Evolutionary conservation across 2,329 filamentous ascomycete genomes (phyloP), one percentile per base, ranked within the genome.

Genomic region (Botrytis byssoidea): DNA sequence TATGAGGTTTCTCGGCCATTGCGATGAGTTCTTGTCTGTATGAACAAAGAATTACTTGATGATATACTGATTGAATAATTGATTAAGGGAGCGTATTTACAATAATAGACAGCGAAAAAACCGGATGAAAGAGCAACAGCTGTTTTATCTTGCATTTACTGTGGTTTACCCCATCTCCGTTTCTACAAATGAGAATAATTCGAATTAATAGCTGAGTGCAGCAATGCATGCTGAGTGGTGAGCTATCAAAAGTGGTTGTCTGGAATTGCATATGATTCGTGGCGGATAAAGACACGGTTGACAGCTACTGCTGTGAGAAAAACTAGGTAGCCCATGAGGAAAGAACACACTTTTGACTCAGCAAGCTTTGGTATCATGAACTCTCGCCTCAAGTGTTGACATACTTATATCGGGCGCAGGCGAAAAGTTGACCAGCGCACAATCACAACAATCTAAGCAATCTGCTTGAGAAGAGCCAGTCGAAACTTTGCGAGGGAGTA

Each of bases 1-100:
- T 29, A 14, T 46, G 48, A 68, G 5, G 16, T 20, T 68, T 68
- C 16, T 68, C 55, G 8, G 65, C 65, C 65, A 68, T 55, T 55
- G 46, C 9, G 25, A 55, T 40, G 55, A 10, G 8, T 29, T 20
- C 8, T 10, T 29, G 22, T 40, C 6, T 29, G 12, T 10, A 8
- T 42, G 25, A 25, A 55, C 3, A 37, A 29, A 29, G 20, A 4
- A 7, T 12, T 40, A 5, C 9, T 29, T 22, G 8, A 16, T 8
- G 3, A 8, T 68, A 22, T 12, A n/a, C 22, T 40, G 32, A 55
- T 20, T 29, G 7, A 61, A 57, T 16, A 65, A 7, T 25, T 65
- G 25, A n/a, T 29, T 22, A 12, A 25, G 7, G 10, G n/a, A 18
- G 32, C 37, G 3, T 22, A 55, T 55, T 20, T 29, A 55, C 14